phyloP scores from a whole-genome alignment of 2,329 filamentous ascomycete genomes.

The Aspergillus caelatus region DNA sequence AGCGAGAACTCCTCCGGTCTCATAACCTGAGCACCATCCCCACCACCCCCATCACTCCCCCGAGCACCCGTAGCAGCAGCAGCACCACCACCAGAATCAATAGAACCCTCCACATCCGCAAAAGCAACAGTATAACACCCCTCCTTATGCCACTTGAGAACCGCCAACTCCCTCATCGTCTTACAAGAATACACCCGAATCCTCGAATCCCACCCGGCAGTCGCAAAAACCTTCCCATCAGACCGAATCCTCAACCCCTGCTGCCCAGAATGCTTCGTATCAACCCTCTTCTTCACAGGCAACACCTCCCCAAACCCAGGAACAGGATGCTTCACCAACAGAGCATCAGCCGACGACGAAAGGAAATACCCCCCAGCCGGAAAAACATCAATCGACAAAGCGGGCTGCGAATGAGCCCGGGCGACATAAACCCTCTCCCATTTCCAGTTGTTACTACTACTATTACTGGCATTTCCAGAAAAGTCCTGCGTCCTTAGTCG shows the following conservation, averaged over 20 bases:
- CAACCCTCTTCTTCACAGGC: conserved; percentile 61
- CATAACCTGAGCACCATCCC: conserved; percentile 10
- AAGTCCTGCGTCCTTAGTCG: conserved; percentile 38
- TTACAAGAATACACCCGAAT: conserved; percentile 79
- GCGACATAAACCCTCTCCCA: conserved; percentile 65
- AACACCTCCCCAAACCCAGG: conserved; percentile 40
- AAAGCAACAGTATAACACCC: conserved; percentile 85
- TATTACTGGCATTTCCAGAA: conserved; percentile 14
- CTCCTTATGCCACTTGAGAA: conserved; percentile 90
- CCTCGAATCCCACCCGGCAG: conserved; percentile 87
- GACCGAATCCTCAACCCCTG: conserved; percentile 76
- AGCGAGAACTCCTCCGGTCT: conserved; percentile 23
- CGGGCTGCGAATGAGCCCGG: conserved; percentile 74
- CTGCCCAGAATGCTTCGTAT: conserved; percentile 89
- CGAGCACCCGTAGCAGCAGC: neutral
- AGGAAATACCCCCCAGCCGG: conserved; percentile 62
- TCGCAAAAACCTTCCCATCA: conserved; percentile 82
- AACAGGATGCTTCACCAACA: conserved; percentile 75
- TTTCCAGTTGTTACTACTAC: conserved; percentile 28
- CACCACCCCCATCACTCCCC: neutral
- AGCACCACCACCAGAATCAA: neutral
- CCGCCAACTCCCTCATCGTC: conserved; percentile 82
- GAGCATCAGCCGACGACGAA: conserved; percentile 80
- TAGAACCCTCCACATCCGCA: conserved; percentile 44
- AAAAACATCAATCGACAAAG: conserved; percentile 71